Base-by-base conservation (phyloP, 1,139 yeast genomes). In the Chernovozyma sophiae-reginae region DNA sequence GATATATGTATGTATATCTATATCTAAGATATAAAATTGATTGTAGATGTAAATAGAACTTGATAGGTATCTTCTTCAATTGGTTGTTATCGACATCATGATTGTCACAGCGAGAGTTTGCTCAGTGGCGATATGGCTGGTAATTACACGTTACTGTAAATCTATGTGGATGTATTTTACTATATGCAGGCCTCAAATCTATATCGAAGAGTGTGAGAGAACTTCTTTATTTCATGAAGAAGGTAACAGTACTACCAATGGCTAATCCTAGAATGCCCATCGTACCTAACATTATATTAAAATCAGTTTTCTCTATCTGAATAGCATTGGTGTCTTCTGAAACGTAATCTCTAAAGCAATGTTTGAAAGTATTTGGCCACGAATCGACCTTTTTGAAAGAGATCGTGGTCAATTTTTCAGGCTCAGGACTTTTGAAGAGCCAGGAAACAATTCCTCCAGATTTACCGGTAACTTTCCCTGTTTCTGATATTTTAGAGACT, bases 231-330 rank as follows among this genome's bases (percentile, higher is more conserved):
- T 31, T 31, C 12, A 20, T 20, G 33, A 22, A 31, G 20, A 13
- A 19, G 16, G 25, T 20, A 15, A 31, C n/a, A n/a, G 19, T 17
- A 18, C 27, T 14, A 7, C 39, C 39, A 4, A 36, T 8, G 12
- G 19, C 17, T n/a, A 30, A 6, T n/a, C 39, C 39, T 11, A 36
- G 7, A 4, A 26, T 23, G 14, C 29, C 31, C n/a, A 31, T 11
- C 3, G 20, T 13, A 7, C 29, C 32, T 22, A 36, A 8, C 3
- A 25, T 12, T 20, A 36, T 19, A 8, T 24, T 24, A 18, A 37
- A 28, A 31, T 31, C 35, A 17, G 23, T 25, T 24, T 37, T 39
- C 10, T 30, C 15, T 3, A 39, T 15, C 25, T 39, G 34, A 3
- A 39, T 12, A 5, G 17, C 27, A 22, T 33, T 17, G 2, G 33